Conservation (phyloP, 805 yeast genomes). For the Candida qinlingensis region DNA sequence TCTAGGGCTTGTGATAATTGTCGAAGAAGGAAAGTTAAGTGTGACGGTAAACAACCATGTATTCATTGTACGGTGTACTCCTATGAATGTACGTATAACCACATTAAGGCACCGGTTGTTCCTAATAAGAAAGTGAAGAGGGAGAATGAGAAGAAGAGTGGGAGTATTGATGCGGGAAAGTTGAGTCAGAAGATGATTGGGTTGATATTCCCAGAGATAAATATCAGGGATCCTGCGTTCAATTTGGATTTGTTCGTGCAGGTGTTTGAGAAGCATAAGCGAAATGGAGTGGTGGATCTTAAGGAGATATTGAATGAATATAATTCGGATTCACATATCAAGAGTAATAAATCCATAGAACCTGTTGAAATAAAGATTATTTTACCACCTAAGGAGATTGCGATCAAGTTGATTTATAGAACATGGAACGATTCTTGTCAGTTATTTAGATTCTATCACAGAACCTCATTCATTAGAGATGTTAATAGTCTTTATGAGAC, state of each 20-base stretch:
- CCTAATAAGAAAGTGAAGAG: slow-evolving; percentile 9
- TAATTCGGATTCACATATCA: slow-evolving; percentile 3
- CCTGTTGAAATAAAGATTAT: slow-evolving; percentile 46
- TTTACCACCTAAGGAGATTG: slow-evolving; percentile 72
- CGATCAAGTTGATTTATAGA: slow-evolving; percentile 64
- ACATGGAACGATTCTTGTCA: slow-evolving; percentile 89
- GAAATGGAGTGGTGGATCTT: slow-evolving; percentile 16
- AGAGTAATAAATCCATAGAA: slow-evolving; percentile 27
- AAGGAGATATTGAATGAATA: slow-evolving; percentile 15
- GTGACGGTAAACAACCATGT: slow-evolving; percentile 82
- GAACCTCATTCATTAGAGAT: slow-evolving; percentile 75
- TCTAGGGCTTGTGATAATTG: slow-evolving; percentile 73
- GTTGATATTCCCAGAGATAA: slow-evolving; percentile 18
- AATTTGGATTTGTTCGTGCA: slow-evolving; percentile 14
- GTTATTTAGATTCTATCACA: slow-evolving; percentile 77
- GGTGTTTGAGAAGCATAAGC: slow-evolving; percentile 15
- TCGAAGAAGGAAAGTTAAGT: slow-evolving; percentile 70
- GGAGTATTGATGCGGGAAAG: neutral
- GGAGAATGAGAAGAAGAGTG: neutral
- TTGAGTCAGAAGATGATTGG: slow-evolving; percentile 6
- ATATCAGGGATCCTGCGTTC: slow-evolving; percentile 10
- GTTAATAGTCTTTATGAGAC: slow-evolving; percentile 72
- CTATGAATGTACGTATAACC: slow-evolving; percentile 79
- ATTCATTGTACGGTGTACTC: slow-evolving; percentile 85
- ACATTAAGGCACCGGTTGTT: slow-evolving; percentile 41